phyloP scores from a whole-genome alignment of 805 yeast genomes.

The Millerago galiae region DNA sequence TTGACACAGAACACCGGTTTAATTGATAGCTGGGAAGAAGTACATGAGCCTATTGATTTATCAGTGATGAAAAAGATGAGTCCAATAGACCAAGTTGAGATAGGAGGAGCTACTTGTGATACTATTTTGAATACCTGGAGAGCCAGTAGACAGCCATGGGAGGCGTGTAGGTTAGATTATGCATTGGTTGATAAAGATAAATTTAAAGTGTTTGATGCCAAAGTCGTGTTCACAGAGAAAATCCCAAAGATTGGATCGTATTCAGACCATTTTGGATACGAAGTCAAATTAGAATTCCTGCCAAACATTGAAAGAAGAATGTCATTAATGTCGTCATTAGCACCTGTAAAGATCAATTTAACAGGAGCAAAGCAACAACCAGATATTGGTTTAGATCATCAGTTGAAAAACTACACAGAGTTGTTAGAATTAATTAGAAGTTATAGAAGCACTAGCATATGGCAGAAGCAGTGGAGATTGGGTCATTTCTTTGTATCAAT shows the following conservation, averaged over 20 bases:
- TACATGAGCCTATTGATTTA: slow-evolving; percentile 44
- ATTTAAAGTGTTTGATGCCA: slow-evolving; percentile 52
- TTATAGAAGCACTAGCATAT: slow-evolving; percentile 46
- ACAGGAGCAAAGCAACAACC: no score
- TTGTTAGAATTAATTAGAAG: slow-evolving; percentile 15
- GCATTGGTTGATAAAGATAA: slow-evolving; percentile 63
- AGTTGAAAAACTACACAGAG: slow-evolving; percentile 2
- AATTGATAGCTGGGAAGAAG: slow-evolving; percentile 75
- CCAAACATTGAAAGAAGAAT: no score
- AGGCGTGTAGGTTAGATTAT: slow-evolving; percentile 79
- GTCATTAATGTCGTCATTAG: no score
- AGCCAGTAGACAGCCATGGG: slow-evolving; percentile 24
- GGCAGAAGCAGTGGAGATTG: slow-evolving; percentile 62
- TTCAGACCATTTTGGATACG: slow-evolving; percentile 90
- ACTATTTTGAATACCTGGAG: slow-evolving; percentile 87
- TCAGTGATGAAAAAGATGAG: slow-evolving; percentile 37
- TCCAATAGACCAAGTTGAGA: slow-evolving; percentile 55
- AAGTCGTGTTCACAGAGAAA: slow-evolving; percentile 67
- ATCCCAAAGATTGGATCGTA: slow-evolving; percentile 66
- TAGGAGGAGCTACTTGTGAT: slow-evolving; percentile 89
- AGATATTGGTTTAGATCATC: neutral
- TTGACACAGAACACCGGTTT: slow-evolving; percentile 64
- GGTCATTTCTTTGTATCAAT: slow-evolving; percentile 57
- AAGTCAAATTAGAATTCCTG: slow-evolving; percentile 31
- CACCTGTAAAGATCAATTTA: no score